A percentile compares a stretch with the other conserved stretches of the same genome.
Evolutionary conservation across 768 basidiomycete genomes (phyloP).

Genomic region (Xerocomellus intermedius): DNA sequence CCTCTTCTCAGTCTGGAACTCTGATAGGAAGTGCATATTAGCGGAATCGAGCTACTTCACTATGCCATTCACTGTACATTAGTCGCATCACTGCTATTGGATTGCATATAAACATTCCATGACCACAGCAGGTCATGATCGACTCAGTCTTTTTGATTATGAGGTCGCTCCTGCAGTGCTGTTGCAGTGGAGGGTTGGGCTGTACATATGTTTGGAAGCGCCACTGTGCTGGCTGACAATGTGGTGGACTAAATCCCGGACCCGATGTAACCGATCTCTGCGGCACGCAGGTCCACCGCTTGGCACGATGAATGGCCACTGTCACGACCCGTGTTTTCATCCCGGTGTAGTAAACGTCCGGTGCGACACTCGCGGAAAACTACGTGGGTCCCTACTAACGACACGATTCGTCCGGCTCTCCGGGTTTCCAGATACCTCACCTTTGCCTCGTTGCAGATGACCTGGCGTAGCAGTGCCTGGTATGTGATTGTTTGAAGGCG

Average conservation of each 20-base stretch:
- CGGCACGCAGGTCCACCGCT: no score
- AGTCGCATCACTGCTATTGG: conserved; percentile 11
- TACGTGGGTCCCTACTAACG: background rate
- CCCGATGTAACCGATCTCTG: background rate
- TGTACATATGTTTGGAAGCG: background rate
- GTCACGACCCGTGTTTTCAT: background rate
- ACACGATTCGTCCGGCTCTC: background rate
- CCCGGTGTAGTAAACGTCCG: background rate
- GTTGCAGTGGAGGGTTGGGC: no score
- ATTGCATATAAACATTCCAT: conserved; percentile 7
- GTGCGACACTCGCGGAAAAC: background rate
- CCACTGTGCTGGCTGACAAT: no score
- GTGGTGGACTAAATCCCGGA: background rate
- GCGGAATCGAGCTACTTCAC: background rate
- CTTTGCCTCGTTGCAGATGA: conserved; percentile 20
- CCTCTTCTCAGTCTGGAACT: conserved; percentile 28
- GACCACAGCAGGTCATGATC: background rate
- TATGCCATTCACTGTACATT: conserved; percentile 24
- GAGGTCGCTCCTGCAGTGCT: background rate
- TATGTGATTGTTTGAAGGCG: conserved; percentile 10
- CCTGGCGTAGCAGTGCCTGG: conserved; percentile 9
- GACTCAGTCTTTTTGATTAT: background rate
- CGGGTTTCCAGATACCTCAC: conserved; percentile 17
- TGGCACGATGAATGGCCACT: background rate
- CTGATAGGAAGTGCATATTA: conserved; percentile 19